Evolutionary conservation across 192 early-diverging fungal species (phyloP).

Genomic region (Backusella morwellensis): DNA sequence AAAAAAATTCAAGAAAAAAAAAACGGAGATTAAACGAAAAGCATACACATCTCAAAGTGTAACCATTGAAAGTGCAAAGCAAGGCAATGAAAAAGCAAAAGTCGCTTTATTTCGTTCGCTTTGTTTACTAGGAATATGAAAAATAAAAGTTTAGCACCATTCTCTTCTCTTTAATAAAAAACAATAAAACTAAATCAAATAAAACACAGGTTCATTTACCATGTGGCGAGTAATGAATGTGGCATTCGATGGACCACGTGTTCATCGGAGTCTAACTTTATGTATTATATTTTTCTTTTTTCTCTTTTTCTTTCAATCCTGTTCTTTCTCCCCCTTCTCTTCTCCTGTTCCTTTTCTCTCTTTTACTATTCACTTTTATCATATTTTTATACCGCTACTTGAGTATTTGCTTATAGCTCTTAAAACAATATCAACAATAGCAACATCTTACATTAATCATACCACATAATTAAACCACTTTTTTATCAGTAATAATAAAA

Average conservation of each 20-base stretch:
- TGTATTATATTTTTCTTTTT: background rate
- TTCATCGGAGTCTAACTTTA: background rate
- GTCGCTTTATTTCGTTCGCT: too few species aligned
- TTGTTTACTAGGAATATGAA: background rate
- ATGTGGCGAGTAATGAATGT: background rate
- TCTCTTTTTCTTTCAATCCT: background rate
- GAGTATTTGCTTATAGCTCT: background rate
- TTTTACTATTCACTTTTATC: background rate
- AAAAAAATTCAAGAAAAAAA: background rate
- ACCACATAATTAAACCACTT: background rate
- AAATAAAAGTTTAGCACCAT: background rate
- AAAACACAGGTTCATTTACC: background rate
- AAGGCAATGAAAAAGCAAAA: background rate
- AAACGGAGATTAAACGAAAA: constrained; percentile 3
- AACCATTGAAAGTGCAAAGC: background rate
- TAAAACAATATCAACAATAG: background rate
- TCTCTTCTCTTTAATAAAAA: background rate
- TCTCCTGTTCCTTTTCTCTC: background rate
- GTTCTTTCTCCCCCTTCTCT: background rate
- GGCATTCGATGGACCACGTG: background rate
- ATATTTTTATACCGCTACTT: background rate
- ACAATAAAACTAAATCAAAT: background rate
- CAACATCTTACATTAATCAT: background rate
- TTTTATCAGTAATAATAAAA: background rate
- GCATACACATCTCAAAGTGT: background rate